Evolutionary conservation across 129 eudicot species (phyloP), one percentile per base, ranked within the genome.

Genomic region (sunflower (Helianthus annuus)): DNA sequence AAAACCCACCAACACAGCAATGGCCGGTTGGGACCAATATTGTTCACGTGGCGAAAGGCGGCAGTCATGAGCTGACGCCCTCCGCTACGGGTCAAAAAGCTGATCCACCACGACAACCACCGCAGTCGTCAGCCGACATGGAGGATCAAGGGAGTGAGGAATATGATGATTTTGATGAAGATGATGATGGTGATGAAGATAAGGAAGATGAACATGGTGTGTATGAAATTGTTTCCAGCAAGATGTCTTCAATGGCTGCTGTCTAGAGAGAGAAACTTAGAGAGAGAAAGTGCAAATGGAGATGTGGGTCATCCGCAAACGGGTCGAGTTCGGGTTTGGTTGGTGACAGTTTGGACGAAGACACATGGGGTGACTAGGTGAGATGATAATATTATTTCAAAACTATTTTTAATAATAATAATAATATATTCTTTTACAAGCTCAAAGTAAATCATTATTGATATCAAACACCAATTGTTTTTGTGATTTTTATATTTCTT

Each of bases 221-320:
- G 68, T 89, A 78, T 64, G 92, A 91, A 80, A 76, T 91, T 27
- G 88, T 88, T 1, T 68, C 93, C 53, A 91, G 74, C 84, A 91
- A 87, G 68, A 74, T 84, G 53, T 52, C 92, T 71, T 80, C 90
- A 51, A 71, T 81, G 82, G 73, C 85, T 9, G 74, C 83, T 14
- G 59, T 73, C 70, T 76, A 67, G 80, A 79, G 73, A 73, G 64
- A 36, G 62, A 75, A 45, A 65, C 66, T 64, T 63, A 19, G 15
- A 55, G 58, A 42, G 58, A 66, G 29, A 44, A 15, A 46, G 68
- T 58, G 24, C 27, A 48, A 72, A 22, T 15, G 68, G n/a, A 46
- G 58, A 32, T 12, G 66, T 16, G 39, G 71, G 71, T 67, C 42
- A 48, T 60, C 55, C 24, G 52, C 65, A 66, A 75, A 66, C 49